Percentiles rank a stretch among this genome's conserved stretches.
Conservation (phyloP, 2,329 filamentous ascomycete genomes). For the Colletotrichum australisinense region DNA sequence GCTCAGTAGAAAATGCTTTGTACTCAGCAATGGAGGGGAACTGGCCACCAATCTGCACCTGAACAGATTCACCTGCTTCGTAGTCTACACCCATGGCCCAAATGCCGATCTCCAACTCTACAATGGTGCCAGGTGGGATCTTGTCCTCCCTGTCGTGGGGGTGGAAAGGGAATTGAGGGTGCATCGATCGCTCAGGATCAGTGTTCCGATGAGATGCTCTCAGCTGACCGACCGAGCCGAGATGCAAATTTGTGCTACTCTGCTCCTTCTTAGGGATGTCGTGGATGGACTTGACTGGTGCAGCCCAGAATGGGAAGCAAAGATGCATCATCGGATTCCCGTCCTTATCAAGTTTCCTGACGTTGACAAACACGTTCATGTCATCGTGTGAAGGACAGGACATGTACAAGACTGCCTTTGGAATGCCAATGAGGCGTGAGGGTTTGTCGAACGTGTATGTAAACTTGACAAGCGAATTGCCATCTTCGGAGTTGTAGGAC, state of each 20-base stretch:
- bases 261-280: slow-evolving; percentile 48
- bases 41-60: slow-evolving; percentile 43
- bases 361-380: slow-evolving; percentile 54
- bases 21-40: slow-evolving; percentile 53
- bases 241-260: slow-evolving; percentile 52
- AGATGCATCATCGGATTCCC: slow-evolving; percentile 55
- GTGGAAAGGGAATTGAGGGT: slow-evolving; percentile 47
- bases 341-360: slow-evolving; percentile 55
- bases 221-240: slow-evolving; percentile 55
- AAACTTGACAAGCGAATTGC: slow-evolving; percentile 45
- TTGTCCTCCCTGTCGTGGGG: slow-evolving; percentile 54
- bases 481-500: slow-evolving; percentile 48
- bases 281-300: slow-evolving; percentile 41
- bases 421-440: slow-evolving; percentile 55
- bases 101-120: slow-evolving; percentile 59
- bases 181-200: slow-evolving; percentile 45
- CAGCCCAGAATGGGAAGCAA: slow-evolving; percentile 51
- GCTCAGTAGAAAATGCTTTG: slow-evolving; percentile 48
- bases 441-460: slow-evolving; percentile 51
- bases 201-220: slow-evolving; percentile 56
- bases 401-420: slow-evolving; percentile 60
- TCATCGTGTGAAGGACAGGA: slow-evolving; percentile 54
- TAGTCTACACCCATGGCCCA: slow-evolving; percentile 59
- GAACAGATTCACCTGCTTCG: slow-evolving; percentile 50
- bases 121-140: slow-evolving; percentile 51